phyloP scores from a whole-genome alignment of 1,284 basidiomycete species.

The Pascua sp. region DNA sequence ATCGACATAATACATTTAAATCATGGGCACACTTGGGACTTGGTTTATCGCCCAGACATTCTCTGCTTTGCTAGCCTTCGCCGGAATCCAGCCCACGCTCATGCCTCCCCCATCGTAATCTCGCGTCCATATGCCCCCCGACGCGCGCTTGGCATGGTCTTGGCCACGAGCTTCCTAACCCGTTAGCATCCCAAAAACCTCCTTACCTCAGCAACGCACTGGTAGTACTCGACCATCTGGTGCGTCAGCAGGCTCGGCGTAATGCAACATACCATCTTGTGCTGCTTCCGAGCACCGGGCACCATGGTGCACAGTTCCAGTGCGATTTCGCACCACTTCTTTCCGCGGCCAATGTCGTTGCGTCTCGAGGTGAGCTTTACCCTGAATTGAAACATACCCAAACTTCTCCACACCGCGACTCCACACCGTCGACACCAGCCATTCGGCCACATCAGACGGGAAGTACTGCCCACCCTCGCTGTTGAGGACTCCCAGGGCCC shows the following conservation, averaged over 20 bases:
- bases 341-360: not conserved
- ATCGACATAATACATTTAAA: no score
- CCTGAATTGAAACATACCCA: not conserved
- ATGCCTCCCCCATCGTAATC: no score
- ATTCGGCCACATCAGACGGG: conserved; percentile 4
- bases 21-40: no score
- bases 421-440: conserved; percentile 4
- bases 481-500: not conserved
- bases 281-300: not conserved
- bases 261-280: not conserved
- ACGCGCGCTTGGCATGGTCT: no score
- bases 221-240: conserved; percentile 6
- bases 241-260: not conserved
- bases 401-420: conserved; percentile 1
- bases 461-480: not conserved
- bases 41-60: no score
- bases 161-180: no score
- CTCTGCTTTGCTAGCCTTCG: no score
- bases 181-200: no score
- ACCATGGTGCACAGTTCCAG: not conserved
- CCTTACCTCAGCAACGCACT: conserved; percentile 1
- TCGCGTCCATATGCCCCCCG: no score
- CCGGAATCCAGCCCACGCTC: no score
- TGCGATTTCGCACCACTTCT: conserved; percentile 3
- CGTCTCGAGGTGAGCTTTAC: not conserved